Conservation (phyloP, 2,329 filamentous ascomycete genomes). For the Furcasterigmium sp. region DNA sequence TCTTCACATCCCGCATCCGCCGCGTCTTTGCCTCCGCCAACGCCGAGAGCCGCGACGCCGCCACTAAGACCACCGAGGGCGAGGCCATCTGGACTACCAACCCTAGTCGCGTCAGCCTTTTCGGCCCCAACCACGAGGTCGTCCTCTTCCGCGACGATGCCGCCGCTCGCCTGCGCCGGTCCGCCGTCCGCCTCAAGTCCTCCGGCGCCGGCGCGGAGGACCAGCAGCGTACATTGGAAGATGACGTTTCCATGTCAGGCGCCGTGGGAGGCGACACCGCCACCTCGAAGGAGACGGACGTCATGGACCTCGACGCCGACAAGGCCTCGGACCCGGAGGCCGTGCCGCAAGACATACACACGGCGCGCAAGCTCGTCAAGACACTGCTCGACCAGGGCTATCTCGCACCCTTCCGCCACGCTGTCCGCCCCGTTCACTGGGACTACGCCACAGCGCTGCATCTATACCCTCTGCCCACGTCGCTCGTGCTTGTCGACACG, state of each 20-base stretch:
- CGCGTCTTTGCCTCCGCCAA: slow-evolving; percentile 77
- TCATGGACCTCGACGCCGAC: slow-evolving; percentile 39
- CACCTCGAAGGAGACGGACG: slow-evolving; percentile 1
- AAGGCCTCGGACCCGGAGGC: slow-evolving; percentile 9
- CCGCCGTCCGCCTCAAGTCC: slow-evolving; percentile 64
- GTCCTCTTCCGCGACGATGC: slow-evolving; percentile 86
- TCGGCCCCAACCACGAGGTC: slow-evolving; percentile 83
- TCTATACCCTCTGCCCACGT: slow-evolving; percentile 83
- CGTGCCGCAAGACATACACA: slow-evolving; percentile 43
- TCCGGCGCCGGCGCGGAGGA: slow-evolving; percentile 25
- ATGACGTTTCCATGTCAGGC: slow-evolving; percentile 27
- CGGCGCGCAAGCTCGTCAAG: slow-evolving; percentile 77
- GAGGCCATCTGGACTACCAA: slow-evolving; percentile 87
- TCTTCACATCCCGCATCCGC: slow-evolving; percentile 85
- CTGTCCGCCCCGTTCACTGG: slow-evolving; percentile 80
- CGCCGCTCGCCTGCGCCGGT: slow-evolving; percentile 70
- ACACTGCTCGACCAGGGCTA: slow-evolving; percentile 88
- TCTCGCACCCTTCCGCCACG: slow-evolving; percentile 79
- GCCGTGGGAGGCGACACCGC: slow-evolving; percentile 16
- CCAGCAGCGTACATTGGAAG: too few species aligned
- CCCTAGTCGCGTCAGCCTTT: slow-evolving; percentile 74
- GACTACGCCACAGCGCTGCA: slow-evolving; percentile 73
- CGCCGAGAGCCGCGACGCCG: slow-evolving; percentile 39
- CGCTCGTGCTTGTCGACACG: slow-evolving; percentile 75
- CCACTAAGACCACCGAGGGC: slow-evolving; percentile 27